Base-by-base conservation (phyloP, 495 filamentous ascomycete species). In the Extremus antarcticus region DNA sequence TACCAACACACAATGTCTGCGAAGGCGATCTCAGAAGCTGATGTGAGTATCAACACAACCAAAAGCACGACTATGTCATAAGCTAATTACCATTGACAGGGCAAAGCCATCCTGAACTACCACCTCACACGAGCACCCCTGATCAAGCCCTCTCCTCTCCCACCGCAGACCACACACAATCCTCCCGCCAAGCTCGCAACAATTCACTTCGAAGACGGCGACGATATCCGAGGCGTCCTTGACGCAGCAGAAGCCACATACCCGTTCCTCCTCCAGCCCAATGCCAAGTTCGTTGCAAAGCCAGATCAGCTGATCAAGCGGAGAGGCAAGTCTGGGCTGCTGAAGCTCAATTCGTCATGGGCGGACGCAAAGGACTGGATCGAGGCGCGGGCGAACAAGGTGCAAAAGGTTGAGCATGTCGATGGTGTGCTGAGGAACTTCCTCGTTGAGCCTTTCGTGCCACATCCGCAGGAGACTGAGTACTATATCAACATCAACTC, bases 31-130 rank as follows among this genome's bases (percentile, higher is more conserved):
- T 74, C 84, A 80, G 92, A 99, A 76, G 92, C 94, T 78, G 92
- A 99, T 76, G 29, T 35, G 29, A 35, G 29, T 35, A 35, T 35
- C n/a, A n/a, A n/a, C n/a, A n/a, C n/a, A n/a, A n/a, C n/a, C n/a
- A n/a, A n/a, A n/a, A n/a, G n/a, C n/a, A n/a, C n/a, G n/a, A n/a
- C 29, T 7, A 35, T 35, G 29, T 4, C 29, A 35, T 35, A 35
- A 35, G 29, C 29, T 7, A 4, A 35, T 35, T 4, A 35, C 29
- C 4, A 35, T 13, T 7, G 7, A 4, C 29, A 35, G 29, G 92
- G 92, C 82, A 99, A 99, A 86, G 92, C 92, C 77, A 97, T 99
- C 78, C 78, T 99, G 79, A 96, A 95, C 85, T 99, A 95, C 79
- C 92, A 99, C 82, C 90, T 99, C 78, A 99, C 92, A 63, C 86